Evolutionary conservation across 345 rosid species (phyloP).

Genomic region (Salix suchowensis): DNA sequence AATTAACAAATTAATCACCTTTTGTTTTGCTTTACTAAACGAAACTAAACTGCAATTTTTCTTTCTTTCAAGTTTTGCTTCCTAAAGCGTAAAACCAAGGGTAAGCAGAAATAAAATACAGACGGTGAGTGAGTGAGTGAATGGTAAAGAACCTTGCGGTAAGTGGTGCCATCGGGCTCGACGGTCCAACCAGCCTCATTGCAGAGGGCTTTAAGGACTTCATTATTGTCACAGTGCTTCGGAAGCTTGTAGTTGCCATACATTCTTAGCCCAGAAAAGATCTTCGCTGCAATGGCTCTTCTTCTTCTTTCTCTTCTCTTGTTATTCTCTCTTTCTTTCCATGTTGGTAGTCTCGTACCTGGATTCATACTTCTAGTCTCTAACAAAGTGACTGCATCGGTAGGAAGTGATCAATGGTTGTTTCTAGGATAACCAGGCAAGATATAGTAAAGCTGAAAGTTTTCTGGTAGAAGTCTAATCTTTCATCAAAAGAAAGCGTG

Average conservation of each 20-base stretch:
- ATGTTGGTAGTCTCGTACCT: conserved; percentile 73
- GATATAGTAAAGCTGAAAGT: background rate
- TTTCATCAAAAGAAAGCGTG: background rate
- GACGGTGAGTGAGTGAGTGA: background rate
- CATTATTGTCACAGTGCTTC: conserved; percentile 89
- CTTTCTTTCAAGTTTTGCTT: background rate
- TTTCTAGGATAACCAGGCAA: background rate
- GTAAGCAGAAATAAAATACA: background rate
- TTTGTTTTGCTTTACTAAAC: background rate
- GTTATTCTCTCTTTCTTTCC: conserved; percentile 91
- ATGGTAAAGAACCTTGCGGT: conserved; percentile 56
- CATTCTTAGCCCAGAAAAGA: conserved; percentile 76
- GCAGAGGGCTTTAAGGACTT: conserved; percentile 83
- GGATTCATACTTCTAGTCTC: conserved; percentile 45
- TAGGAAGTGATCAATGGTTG: background rate
- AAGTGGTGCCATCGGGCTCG: conserved; percentile 80
- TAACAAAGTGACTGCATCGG: background rate
- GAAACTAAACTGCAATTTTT: background rate
- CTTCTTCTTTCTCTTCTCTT: conserved; percentile 76
- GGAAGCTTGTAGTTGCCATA: conserved; percentile 83
- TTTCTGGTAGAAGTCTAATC: background rate
- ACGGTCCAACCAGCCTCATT: conserved; percentile 88
- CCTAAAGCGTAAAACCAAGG: background rate
- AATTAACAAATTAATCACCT: background rate
- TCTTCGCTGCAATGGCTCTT: conserved; percentile 85